Percentiles rank a stretch among this genome's conserved stretches.
Evolutionary conservation across 2,329 filamentous ascomycete species (phyloP).

Genomic region (Colletotrichum filicis): DNA sequence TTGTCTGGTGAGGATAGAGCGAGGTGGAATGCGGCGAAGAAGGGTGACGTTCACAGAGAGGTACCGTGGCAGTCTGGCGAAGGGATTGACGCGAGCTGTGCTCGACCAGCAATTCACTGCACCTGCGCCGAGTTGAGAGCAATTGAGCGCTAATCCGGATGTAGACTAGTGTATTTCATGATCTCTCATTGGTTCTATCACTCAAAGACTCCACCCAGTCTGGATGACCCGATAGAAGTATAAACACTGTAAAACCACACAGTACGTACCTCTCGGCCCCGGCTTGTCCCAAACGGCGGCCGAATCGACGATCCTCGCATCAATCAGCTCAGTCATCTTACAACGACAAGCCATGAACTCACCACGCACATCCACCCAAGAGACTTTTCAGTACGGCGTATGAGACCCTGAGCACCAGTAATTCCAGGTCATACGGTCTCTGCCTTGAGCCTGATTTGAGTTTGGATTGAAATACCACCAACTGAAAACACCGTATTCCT

Average conservation of each 20-base stretch:
- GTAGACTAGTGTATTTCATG: accelerated
- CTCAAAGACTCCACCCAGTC: accelerated
- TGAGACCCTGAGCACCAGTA: background rate
- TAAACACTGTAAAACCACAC: background rate
- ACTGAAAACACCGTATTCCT: background rate
- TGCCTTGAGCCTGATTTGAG: background rate
- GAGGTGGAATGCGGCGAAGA: conserved; percentile 12
- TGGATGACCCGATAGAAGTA: accelerated
- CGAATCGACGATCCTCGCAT: too few species aligned
- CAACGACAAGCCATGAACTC: background rate
- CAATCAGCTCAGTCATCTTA: background rate
- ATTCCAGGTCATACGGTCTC: background rate
- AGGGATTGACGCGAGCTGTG: conserved; percentile 35
- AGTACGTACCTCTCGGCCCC: background rate
- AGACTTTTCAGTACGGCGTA: background rate
- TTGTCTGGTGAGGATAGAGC: background rate
- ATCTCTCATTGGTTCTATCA: background rate
- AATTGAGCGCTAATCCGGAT: conserved; percentile 14
- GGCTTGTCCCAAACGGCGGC: background rate
- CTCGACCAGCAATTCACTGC: conserved; percentile 12
- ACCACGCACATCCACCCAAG: background rate
- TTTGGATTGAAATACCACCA: background rate
- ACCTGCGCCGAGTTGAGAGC: conserved; percentile 11
- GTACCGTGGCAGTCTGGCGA: conserved; percentile 18
- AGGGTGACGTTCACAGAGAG: conserved; percentile 12